Evolutionary conservation across 1,284 basidiomycete genomes (phyloP), one percentile per base, ranked within the genome.

Genomic region (Ganoderma boninense): DNA sequence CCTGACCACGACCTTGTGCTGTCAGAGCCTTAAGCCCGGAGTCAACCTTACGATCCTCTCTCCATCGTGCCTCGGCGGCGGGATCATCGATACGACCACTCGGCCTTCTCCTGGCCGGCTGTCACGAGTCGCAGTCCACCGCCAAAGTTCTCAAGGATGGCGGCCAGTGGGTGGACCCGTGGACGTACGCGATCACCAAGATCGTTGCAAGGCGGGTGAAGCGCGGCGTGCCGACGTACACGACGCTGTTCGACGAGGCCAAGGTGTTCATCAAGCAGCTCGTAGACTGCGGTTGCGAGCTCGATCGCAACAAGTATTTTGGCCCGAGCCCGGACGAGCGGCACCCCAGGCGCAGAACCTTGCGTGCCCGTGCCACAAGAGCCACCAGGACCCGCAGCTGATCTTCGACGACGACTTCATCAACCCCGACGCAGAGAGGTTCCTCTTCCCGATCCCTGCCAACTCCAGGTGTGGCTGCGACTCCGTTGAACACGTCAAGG

Each of bases 341-440:
- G 35, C 59, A 60, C 29, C 59, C 59, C 20, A n/a, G 35, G 35
- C 59, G 11, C 35, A 11, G 38, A 40, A 42, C 49, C 1, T 11
- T 8, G 38, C 38, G 4, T 23, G 49, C 49, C 35, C n/a, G n/a
- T 60, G 59, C 35, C 35, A 60, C 59, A 23, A 13, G 16, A 60
- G 59, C 38, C 59, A 60, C 59, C 59, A 60, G 59, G 59, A 60
- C 59, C 59, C 59, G 59, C 59, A 60, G 59, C n/a, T 60, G 20
- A 40, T 60, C 20, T 60, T 60, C 32, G 38, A 60, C 38, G 23
- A n/a, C 38, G 11, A 20, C 29, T 60, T 40, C 59, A n/a, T 60
- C 8, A 60, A 60, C 59, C 59, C 59, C 8, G 59, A 40, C 16
- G n/a, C 16, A 4, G 59, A 60, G 59, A 18, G 38, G 16, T 60